Evolutionary conservation across 2,329 filamentous ascomycete genomes (phyloP).

Genomic region (Scedosporium boydii): DNA sequence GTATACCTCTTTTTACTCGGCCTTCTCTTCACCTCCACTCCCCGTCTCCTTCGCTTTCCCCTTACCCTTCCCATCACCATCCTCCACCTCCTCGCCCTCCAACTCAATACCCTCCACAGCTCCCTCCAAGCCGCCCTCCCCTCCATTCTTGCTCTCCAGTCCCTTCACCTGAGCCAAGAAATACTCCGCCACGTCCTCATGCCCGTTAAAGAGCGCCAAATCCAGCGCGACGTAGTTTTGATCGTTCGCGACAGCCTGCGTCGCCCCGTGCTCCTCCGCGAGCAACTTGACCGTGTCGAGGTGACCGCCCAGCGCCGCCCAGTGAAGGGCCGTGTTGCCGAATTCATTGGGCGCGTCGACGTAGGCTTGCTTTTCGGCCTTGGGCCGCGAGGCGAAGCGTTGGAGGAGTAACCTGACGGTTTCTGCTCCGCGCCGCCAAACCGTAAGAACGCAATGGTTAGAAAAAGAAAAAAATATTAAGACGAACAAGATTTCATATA

Average conservation of each 20-base stretch:
- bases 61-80: neutral
- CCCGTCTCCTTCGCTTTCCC: neutral
- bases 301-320: constrained; percentile 86
- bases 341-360: constrained; percentile 65
- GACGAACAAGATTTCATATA: neutral
- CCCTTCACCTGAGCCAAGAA: constrained; percentile 38
- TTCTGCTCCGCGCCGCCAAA: constrained; percentile 20
- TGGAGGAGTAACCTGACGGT: constrained; percentile 33
- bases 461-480: neutral
- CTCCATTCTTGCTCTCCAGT: constrained; percentile 30
- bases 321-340: constrained; percentile 88
- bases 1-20: neutral
- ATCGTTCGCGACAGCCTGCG: constrained; percentile 69
- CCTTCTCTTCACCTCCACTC: neutral
- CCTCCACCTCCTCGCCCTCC: constrained; percentile 14
- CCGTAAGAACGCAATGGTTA: neutral
- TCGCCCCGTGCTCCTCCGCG: constrained; percentile 60
- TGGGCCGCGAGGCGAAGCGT: constrained; percentile 29
- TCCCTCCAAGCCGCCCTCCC: constrained; percentile 12
- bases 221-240: constrained; percentile 76
- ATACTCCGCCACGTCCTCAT: constrained; percentile 54
- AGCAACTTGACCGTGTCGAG: constrained; percentile 70
- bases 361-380: constrained; percentile 36
- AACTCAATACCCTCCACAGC: constrained; percentile 29
- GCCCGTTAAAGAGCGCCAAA: constrained; percentile 60